These are phyloP conservation scores for Phialemonium atrogriseum DNA, from an alignment of 2,329 filamentous ascomycete species.

Conservation along the genomic window DNA sequence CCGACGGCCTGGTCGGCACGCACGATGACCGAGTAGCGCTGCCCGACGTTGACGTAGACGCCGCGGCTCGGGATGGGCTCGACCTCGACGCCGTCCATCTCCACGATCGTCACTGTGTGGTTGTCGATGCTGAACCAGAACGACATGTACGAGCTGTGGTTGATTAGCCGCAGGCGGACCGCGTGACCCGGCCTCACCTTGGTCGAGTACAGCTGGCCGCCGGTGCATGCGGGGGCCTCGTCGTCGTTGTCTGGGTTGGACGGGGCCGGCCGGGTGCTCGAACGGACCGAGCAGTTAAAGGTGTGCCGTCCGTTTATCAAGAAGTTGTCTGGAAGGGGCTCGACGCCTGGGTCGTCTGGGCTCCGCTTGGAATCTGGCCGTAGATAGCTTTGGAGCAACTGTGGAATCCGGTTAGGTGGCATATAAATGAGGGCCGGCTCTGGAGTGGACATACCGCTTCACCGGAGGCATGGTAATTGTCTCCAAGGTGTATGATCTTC, in stretches of 20 bases:
- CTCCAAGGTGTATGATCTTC: constrained; percentile 28
- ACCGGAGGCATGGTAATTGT: constrained; percentile 29
- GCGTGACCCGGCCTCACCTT: constrained; percentile 17
- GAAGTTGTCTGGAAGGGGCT: constrained; percentile 31
- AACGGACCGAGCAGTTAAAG: constrained; percentile 22
- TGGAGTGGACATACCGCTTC: constrained; percentile 19
- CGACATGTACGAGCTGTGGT: constrained; percentile 27
- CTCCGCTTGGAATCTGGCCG: constrained; percentile 25
- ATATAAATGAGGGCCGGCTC: too few species aligned
- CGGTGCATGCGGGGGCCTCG: constrained; percentile 16
- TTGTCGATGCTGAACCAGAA: constrained; percentile 30
- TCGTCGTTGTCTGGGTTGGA: too few species aligned
- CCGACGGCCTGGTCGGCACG: constrained; percentile 20
- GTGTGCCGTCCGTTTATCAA: constrained; percentile 29
- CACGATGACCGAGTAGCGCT: constrained; percentile 28
- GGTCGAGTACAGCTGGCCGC: constrained; percentile 22
- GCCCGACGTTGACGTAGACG: constrained; percentile 29
- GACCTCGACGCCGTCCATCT: constrained; percentile 31
- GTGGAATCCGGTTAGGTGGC: too few species aligned
- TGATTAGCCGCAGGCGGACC: constrained; percentile 29
- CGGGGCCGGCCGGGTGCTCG: constrained; percentile 12
- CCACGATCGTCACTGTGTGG: constrained; percentile 27
- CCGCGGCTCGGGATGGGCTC: constrained; percentile 22
- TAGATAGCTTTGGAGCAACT: constrained; percentile 22
- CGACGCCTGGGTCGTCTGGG: constrained; percentile 21